A percentile compares a stretch with the other conserved stretches of the same genome.
Evolutionary conservation across 148 eudicot species (phyloP).

Genomic region (Vaccinium myrtillus): DNA sequence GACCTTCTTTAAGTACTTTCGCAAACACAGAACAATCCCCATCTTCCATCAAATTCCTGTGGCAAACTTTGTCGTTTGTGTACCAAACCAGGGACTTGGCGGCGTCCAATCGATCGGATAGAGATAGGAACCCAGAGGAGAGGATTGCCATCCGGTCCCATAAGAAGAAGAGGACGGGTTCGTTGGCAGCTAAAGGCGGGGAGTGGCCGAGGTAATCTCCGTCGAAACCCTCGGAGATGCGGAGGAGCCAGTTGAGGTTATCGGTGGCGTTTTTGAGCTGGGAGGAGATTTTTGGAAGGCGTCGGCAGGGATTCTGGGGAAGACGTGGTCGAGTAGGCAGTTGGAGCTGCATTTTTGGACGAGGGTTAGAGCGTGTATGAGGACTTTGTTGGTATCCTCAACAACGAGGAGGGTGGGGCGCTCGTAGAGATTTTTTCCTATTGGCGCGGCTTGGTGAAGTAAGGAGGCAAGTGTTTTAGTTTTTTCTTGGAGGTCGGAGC

Average conservation of each 20-base stretch:
- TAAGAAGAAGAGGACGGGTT: conserved; percentile 8
- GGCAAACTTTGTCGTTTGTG: not conserved
- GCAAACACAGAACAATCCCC: not conserved
- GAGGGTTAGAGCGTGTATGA: not conserved
- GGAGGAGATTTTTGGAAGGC: conserved; percentile 1
- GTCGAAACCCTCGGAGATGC: conserved; percentile 1
- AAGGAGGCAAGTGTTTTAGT: not conserved
- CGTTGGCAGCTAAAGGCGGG: conserved; percentile 14
- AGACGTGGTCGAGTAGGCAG: not conserved
- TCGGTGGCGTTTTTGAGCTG: conserved; percentile 11
- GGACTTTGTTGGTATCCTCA: conserved; percentile 10
- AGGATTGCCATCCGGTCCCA: conserved; percentile 9
- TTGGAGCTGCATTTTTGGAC: not conserved
- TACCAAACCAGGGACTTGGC: not conserved
- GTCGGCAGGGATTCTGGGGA: not conserved
- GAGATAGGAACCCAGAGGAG: not conserved
- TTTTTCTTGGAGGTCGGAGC: not conserved
- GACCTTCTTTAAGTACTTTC: not conserved
- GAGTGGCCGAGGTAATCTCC: not conserved
- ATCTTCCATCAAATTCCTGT: not conserved
- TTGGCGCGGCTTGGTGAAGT: conserved; percentile 7
- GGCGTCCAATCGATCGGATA: conserved; percentile 1
- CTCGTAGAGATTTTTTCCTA: conserved; percentile 11
- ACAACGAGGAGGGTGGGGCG: conserved; percentile 1
- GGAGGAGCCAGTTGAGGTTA: conserved; percentile 11